Evolutionary conservation across 2,329 filamentous ascomycete species (phyloP).

Genomic region (Hymenoscyphus fructigenus): DNA sequence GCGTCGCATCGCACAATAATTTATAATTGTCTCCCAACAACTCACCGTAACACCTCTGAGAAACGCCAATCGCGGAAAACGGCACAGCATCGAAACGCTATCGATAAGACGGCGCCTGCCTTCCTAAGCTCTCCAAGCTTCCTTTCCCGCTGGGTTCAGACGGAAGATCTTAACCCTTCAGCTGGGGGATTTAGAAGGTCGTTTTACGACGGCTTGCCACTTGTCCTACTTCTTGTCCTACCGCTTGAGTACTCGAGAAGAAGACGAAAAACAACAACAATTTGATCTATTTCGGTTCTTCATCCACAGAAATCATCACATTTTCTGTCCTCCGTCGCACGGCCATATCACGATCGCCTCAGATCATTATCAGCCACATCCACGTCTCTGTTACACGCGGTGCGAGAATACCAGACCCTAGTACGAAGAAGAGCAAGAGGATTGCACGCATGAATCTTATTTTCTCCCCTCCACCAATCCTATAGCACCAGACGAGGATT

Average conservation of each 20-base stretch:
- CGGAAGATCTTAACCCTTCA: too few species aligned
- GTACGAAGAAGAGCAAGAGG: constrained; percentile 1
- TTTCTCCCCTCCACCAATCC: background rate
- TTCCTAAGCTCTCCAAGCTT: too few species aligned
- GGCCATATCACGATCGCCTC: background rate
- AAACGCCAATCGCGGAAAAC: background rate
- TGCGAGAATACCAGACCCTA: constrained; percentile 10
- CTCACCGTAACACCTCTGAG: background rate
- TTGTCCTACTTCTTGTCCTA: too few species aligned
- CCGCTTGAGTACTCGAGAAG: too few species aligned
- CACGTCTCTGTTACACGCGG: constrained; percentile 11
- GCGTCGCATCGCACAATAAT: background rate
- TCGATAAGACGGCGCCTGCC: background rate
- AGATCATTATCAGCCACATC: constrained; percentile 6
- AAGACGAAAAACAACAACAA: too few species aligned
- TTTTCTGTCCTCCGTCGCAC: background rate
- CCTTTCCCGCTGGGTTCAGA: too few species aligned
- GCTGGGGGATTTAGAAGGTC: too few species aligned
- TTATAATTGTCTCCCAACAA: background rate
- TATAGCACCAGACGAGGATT: background rate
- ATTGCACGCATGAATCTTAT: constrained; percentile 7
- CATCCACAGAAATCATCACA: background rate
- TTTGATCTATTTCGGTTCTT: too few species aligned
- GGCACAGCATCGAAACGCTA: background rate
- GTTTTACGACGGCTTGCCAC: too few species aligned